Percentiles rank a stretch among this genome's conserved stretches.
phyloP scores from a whole-genome alignment of 257 asterid species.

The Solanum neorickii region DNA sequence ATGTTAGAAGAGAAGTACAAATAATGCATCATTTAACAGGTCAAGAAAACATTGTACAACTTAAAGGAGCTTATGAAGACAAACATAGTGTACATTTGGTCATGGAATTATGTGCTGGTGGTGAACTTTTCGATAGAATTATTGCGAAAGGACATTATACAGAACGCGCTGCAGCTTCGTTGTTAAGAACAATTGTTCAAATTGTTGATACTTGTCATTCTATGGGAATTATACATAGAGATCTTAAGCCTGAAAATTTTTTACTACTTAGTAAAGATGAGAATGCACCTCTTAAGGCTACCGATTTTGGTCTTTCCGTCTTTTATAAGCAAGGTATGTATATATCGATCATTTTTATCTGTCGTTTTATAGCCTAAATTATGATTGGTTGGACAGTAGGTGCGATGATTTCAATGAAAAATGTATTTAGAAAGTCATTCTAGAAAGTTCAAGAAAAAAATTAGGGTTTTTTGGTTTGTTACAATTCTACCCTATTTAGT shows the following conservation, averaged over 20 bases:
- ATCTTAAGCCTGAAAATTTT: constrained; percentile 88
- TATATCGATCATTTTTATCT: neutral
- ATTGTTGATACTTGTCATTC: constrained; percentile 79
- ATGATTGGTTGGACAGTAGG: neutral
- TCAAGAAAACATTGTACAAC: constrained; percentile 60
- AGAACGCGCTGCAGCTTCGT: constrained; percentile 71
- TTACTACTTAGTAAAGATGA: constrained; percentile 62
- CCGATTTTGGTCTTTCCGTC: constrained; percentile 77
- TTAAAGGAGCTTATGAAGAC: constrained; percentile 81
- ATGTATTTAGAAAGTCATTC: neutral
- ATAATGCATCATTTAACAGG: constrained; percentile 85
- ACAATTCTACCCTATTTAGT: neutral
- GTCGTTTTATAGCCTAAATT: neutral
- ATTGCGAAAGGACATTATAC: constrained; percentile 78
- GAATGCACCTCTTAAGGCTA: constrained; percentile 67
- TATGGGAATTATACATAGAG: constrained; percentile 86
- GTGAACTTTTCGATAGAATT: constrained; percentile 82
- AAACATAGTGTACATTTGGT: constrained; percentile 74
- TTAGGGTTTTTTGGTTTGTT: rapidly evolving
- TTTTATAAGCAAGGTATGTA: constrained; percentile 60
- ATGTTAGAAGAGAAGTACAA: constrained; percentile 80
- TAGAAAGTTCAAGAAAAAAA: neutral
- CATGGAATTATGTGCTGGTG: constrained; percentile 87
- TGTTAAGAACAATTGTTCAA: constrained; percentile 68
- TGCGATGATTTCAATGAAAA: neutral